These are phyloP conservation scores for Cyamopsis tetragonoloba DNA, from an alignment of 306 rosid genomes.

Conservation along the genomic window DNA sequence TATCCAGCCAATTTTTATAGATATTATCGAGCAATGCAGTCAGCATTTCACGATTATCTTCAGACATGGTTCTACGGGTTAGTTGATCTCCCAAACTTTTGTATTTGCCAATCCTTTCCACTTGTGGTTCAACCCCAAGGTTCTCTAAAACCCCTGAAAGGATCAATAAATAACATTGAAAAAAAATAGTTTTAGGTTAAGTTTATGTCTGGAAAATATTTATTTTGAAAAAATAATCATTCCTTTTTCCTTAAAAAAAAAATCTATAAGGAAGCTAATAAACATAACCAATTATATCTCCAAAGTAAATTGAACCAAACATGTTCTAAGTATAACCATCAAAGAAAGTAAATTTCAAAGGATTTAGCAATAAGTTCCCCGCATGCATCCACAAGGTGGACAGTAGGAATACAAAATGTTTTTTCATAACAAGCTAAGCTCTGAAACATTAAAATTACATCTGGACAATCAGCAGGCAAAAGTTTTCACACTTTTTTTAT, in stretches of 20 bases:
- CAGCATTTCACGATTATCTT: slow-evolving; percentile 84
- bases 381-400: slow-evolving; percentile 10
- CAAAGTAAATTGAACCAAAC: too few relatives aligned
- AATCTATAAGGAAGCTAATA: too few relatives aligned
- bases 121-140: slow-evolving; percentile 85
- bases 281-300: too few relatives aligned
- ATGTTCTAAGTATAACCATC: slow-evolving; percentile 23
- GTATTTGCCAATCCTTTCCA: slow-evolving; percentile 88
- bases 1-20: slow-evolving; percentile 82
- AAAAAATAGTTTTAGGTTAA: slow-evolving; percentile 8
- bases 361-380: slow-evolving; percentile 5
- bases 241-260: too few relatives aligned
- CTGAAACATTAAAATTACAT: neutral
- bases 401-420: neutral
- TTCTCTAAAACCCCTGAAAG: slow-evolving; percentile 77
- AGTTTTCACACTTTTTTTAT: neutral
- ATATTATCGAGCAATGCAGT: slow-evolving; percentile 83
- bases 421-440: neutral
- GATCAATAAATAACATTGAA: neutral
- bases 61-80: slow-evolving; percentile 62
- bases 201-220: too few relatives aligned
- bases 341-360: neutral
- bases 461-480: neutral
- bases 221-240: too few relatives aligned
- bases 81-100: slow-evolving; percentile 95